phyloP scores from a whole-genome alignment of 2,329 filamentous ascomycete genomes.

The Simplicillium aogashimaense region DNA sequence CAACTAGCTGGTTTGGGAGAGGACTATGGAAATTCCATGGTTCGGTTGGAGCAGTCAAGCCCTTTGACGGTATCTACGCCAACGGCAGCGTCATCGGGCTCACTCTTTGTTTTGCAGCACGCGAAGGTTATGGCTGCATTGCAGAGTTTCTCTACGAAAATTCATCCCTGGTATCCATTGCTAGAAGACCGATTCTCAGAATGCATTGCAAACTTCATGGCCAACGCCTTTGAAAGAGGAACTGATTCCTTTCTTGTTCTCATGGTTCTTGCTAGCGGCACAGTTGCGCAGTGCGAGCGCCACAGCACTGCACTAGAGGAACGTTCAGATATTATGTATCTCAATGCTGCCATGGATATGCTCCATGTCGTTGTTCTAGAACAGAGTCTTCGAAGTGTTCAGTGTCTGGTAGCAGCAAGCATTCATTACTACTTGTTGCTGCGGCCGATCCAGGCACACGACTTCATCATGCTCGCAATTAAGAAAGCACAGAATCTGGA shows the following conservation, averaged over 20 bases:
- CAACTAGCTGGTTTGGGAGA: constrained; percentile 1
- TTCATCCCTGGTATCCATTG: constrained; percentile 18
- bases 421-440: constrained; percentile 16
- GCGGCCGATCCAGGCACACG: constrained; percentile 18
- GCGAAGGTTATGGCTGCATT: constrained; percentile 11
- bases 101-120: constrained; percentile 11
- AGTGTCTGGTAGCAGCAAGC: constrained; percentile 15
- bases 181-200: constrained; percentile 12
- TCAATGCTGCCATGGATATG: constrained; percentile 11
- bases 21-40: constrained; percentile 2
- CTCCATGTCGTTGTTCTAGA: constrained; percentile 14
- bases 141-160: constrained; percentile 12
- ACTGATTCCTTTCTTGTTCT: constrained; percentile 14
- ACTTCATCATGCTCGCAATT: constrained; percentile 17
- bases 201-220: constrained; percentile 11
- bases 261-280: constrained; percentile 16
- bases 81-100: neutral
- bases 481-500: constrained; percentile 18
- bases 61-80: neutral
- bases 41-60: constrained; percentile 1
- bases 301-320: constrained; percentile 5
- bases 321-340: constrained; percentile 10
- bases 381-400: constrained; percentile 13
- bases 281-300: constrained; percentile 8
- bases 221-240: constrained; percentile 9